Percentiles rank a stretch among this genome's conserved stretches.
These are phyloP conservation scores for Saccharomycopsis sp. DNA, from an alignment of 805 yeast species.

Conservation along the genomic window DNA sequence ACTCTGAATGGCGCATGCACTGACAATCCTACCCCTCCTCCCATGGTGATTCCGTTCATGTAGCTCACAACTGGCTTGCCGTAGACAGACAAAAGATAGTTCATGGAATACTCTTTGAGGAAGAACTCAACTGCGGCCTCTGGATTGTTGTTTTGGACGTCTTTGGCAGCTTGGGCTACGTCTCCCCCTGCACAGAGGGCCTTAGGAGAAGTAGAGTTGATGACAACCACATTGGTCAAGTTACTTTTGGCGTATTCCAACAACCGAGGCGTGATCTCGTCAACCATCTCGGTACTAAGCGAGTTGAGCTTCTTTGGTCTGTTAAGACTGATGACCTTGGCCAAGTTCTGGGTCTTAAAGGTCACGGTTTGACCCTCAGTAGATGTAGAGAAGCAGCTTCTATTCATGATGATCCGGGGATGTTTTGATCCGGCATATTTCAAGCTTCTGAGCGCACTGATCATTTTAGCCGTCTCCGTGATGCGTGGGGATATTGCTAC, in stretches of 20 bases:
- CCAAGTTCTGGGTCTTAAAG: conserved; percentile 53
- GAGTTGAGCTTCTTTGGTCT: conserved; percentile 84
- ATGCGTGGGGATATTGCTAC: no score
- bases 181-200: conserved; percentile 97
- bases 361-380: background rate
- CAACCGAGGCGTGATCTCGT: conserved; percentile 63
- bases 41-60: conserved; percentile 93
- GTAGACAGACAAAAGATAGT: conserved; percentile 74
- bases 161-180: conserved; percentile 70
- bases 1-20: conserved; percentile 89
- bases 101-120: conserved; percentile 71
- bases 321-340: conserved; percentile 71
- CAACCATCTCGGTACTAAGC: conserved; percentile 68
- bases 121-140: conserved; percentile 58
- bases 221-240: conserved; percentile 52
- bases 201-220: conserved; percentile 57
- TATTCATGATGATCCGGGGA: background rate
- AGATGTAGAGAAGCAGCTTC: conserved; percentile 45
- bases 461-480: background rate
- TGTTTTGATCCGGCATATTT: background rate
- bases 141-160: conserved; percentile 42
- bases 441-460: background rate
- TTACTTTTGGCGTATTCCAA: conserved; percentile 69
- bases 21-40: conserved; percentile 93
- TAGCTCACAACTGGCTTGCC: conserved; percentile 76